Conservation (phyloP, 1,284 basidiomycete species). For the Boletellus dicymbophilus region DNA sequence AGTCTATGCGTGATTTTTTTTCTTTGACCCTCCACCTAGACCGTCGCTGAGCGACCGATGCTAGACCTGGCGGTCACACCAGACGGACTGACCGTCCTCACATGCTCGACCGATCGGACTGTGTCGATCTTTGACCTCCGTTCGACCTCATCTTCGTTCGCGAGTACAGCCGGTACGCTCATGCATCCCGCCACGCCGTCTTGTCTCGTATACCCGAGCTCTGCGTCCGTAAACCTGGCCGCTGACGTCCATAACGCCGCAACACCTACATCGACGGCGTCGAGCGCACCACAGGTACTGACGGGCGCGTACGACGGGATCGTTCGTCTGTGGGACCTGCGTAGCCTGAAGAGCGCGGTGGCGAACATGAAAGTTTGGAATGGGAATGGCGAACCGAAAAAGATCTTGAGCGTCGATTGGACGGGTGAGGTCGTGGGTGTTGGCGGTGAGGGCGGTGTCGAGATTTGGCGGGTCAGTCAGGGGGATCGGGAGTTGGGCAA, state of each 20-base stretch:
- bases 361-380: conserved; percentile 69
- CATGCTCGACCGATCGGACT: conserved; percentile 69
- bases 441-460: conserved; percentile 84
- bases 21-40: conserved; percentile 37
- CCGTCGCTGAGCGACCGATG: conserved; percentile 70
- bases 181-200: conserved; percentile 76
- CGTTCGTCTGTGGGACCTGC: conserved; percentile 85
- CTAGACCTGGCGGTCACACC: conserved; percentile 52
- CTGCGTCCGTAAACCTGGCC: conserved; percentile 6
- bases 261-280: neutral
- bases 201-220: conserved; percentile 55
- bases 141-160: conserved; percentile 36
- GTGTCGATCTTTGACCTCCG: conserved; percentile 71
- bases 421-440: conserved; percentile 68
- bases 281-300: conserved; percentile 51
- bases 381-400: conserved; percentile 51
- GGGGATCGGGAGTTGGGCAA: conserved; percentile 14
- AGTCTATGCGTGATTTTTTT: no score
- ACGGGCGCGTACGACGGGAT: conserved; percentile 85
- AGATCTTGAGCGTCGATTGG: conserved; percentile 82
- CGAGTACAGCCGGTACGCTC: conserved; percentile 54
- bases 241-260: neutral
- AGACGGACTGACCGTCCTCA: conserved; percentile 48
- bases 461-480: conserved; percentile 69
- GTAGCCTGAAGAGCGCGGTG: conserved; percentile 65